Evolutionary conservation across 179 eudicot species (phyloP), one percentile per base, ranked within the genome.

Genomic region (Corrigiola litoralis): DNA sequence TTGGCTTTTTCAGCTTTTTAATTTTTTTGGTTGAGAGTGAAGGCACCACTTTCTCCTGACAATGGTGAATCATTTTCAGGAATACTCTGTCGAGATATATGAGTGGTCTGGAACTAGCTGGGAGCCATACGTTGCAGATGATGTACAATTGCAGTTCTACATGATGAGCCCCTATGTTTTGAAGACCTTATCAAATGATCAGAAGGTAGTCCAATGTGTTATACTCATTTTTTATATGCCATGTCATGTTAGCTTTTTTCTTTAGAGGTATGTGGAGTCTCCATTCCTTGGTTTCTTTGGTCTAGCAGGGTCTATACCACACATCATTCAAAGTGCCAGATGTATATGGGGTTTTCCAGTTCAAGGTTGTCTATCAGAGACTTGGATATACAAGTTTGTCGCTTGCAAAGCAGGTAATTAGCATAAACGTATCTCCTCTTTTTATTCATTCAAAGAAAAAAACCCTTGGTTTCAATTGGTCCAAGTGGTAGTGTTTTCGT

Each of bases 111-210:
- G 98, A 24, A 67, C 72, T 50, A 87, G 85, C 68, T 92, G 98
- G 98, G 84, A 82, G 72, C 98, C 98, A 67, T 89, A 92, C 55
- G 87, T 84, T 41, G 81, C 96, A 7, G 69, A 85, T 77, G 96
- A 92, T 70, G 83, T 92, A 46, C 98, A 92, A 76, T 59, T 92
- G 59, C 96, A 92, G 77, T 92, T 92, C 75, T 92, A 82, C 85
- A 82, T 92, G 98, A 92, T 92, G 98, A 92, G 96, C 74, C 98
- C 98, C 50, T 92, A 92, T 78, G 98, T 92, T 23, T 70, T 92
- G 77, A 92, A 87, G 76, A 82, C 92, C 37, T 55, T 92, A 54
- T 81, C 96, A 40, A 84, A 83, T 10, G 75, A 92, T 70, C 67
- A 75, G 79, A 89, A 81, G 98, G 98, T 88, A 72, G 67, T 27